phyloP scores from a whole-genome alignment of 495 filamentous ascomycete genomes.

The Talaromyces borbonicus region DNA sequence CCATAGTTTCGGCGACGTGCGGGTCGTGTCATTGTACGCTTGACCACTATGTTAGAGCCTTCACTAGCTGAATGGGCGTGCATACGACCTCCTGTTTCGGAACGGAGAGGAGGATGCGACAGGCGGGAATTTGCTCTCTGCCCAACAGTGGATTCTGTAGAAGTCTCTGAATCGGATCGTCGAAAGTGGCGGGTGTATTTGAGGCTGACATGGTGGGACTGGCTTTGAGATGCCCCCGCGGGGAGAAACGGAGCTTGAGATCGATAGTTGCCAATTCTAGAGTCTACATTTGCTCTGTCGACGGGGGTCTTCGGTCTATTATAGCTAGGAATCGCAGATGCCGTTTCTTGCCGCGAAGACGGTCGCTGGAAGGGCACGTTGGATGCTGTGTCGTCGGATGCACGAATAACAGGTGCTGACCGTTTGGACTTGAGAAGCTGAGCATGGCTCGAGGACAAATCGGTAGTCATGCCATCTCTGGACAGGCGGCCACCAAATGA shows the following conservation, averaged over 20 bases:
- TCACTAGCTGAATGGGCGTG: slow-evolving; percentile 36
- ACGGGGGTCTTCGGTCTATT: slow-evolving; percentile 62
- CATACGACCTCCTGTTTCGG: slow-evolving; percentile 33
- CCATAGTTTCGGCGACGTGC: slow-evolving; percentile 71
- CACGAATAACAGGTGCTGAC: slow-evolving; percentile 73
- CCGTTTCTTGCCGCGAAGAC: slow-evolving; percentile 30
- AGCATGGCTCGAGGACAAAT: slow-evolving; percentile 53
- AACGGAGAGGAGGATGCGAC: slow-evolving; percentile 34
- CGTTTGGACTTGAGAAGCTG: slow-evolving; percentile 76
- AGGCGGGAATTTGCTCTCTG: slow-evolving; percentile 41
- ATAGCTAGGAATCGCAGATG: slow-evolving; percentile 30
- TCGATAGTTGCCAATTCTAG: slow-evolving; percentile 46
- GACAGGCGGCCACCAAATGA: slow-evolving; percentile 48
- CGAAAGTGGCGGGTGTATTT: slow-evolving; percentile 62
- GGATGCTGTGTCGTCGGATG: slow-evolving; percentile 28
- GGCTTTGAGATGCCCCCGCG: slow-evolving; percentile 58
- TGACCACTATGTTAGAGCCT: slow-evolving; percentile 36
- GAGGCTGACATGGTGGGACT: slow-evolving; percentile 68
- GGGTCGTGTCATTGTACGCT: slow-evolving; percentile 64
- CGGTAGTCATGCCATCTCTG: slow-evolving; percentile 37
- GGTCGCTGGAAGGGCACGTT: slow-evolving; percentile 23
- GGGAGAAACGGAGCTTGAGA: slow-evolving; percentile 69
- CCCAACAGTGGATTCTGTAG: slow-evolving; percentile 37
- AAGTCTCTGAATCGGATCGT: slow-evolving; percentile 62
- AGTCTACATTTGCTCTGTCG: slow-evolving; percentile 48